A percentile compares a stretch with the other conserved stretches of the same genome.
phyloP scores from a whole-genome alignment of 345 rosid genomes.

The Moringa oleifera region DNA sequence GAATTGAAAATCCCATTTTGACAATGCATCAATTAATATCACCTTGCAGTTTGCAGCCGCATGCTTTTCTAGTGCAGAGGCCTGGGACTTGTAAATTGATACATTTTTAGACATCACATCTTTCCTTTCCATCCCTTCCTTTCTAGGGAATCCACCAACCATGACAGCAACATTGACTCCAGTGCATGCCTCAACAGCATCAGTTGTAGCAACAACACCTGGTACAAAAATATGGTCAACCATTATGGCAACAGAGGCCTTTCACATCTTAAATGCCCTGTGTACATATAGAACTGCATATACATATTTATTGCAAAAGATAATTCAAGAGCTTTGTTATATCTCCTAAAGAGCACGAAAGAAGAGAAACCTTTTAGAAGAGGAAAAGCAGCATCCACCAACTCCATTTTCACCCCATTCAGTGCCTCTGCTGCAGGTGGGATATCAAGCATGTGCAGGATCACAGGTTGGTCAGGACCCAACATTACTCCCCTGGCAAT shows the following conservation, averaged over 20 bases:
- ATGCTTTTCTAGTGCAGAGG: slow-evolving; percentile 85
- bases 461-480: slow-evolving; percentile 97
- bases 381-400: slow-evolving; percentile 96
- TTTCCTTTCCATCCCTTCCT: slow-evolving; percentile 99
- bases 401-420: slow-evolving; percentile 97
- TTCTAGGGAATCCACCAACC: slow-evolving; percentile 99
- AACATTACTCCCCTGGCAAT: slow-evolving; percentile 97
- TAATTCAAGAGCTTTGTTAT: neutral
- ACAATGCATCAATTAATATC: neutral
- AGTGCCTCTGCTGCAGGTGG: slow-evolving; percentile 96
- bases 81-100: slow-evolving; percentile 95
- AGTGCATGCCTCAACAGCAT: slow-evolving; percentile 92
- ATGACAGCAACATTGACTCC: slow-evolving; percentile 86
- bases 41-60: slow-evolving; percentile 99
- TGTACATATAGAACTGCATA: neutral
- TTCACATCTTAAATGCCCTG: neutral
- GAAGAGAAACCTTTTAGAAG: slow-evolving; percentile 71
- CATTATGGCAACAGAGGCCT: slow-evolving; percentile 1
- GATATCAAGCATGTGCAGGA: slow-evolving; percentile 98
- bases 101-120: slow-evolving; percentile 98
- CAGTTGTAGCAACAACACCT: slow-evolving; percentile 99
- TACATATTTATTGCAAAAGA: neutral
- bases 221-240: slow-evolving; percentile 17
- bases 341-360: neutral
- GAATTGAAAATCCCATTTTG: neutral